phyloP scores from a whole-genome alignment of 148 eudicot species.

The Nepenthes gracilis region DNA sequence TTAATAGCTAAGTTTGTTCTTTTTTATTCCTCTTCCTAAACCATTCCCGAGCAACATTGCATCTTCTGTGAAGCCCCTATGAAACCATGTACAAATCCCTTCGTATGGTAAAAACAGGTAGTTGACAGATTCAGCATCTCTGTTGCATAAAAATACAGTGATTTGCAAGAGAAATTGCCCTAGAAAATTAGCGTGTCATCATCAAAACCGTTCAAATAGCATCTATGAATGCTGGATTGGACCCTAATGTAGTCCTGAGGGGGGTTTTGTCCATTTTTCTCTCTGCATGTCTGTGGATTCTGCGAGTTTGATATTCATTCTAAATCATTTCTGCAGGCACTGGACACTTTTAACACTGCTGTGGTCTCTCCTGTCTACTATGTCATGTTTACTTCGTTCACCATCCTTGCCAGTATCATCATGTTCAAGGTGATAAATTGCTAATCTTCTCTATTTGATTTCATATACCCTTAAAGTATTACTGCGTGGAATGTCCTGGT shows the following conservation, averaged over 20 bases:
- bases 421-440: constrained; percentile 66
- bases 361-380: constrained; percentile 87
- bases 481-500: not conserved
- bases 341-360: constrained; percentile 80
- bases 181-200: no score
- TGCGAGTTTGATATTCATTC: constrained; percentile 1
- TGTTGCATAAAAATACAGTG: no score
- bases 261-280: not conserved
- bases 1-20: no score
- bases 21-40: no score
- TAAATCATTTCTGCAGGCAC: constrained; percentile 46
- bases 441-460: not conserved
- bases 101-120: no score
- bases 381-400: constrained; percentile 74
- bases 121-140: no score
- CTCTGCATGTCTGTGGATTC: not conserved
- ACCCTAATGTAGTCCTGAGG: not conserved
- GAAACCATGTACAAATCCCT: no score
- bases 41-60: no score
- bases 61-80: no score
- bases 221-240: no score
- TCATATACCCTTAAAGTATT: not conserved
- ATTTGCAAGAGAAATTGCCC: no score
- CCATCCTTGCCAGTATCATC: constrained; percentile 83
- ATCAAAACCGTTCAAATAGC: no score